Conservation (phyloP, 495 filamentous ascomycete genomes). For the Rhizodiscina lignyota region DNA sequence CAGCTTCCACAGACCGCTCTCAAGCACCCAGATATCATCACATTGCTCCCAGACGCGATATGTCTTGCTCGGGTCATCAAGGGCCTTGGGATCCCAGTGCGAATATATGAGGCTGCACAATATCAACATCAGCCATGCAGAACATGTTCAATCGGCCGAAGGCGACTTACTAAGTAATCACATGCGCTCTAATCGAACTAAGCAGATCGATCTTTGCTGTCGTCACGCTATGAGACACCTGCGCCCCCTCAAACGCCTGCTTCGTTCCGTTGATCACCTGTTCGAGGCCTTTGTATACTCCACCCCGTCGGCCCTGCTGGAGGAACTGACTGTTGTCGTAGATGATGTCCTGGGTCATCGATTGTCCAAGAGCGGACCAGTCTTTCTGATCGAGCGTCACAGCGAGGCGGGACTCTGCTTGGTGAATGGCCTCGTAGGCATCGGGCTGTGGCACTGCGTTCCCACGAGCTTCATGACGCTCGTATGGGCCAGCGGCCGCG, state of each 20-base stretch:
- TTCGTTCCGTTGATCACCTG: neutral
- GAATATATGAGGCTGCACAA: neutral
- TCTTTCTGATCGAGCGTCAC: neutral
- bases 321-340: slow-evolving; percentile 1
- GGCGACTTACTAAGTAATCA: too few relatives aligned
- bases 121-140: neutral
- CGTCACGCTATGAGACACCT: neutral
- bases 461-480: too few relatives aligned
- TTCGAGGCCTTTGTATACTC: neutral
- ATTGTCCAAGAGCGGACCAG: neutral
- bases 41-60: slow-evolving; percentile 1
- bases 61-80: neutral
- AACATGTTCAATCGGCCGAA: too few relatives aligned
- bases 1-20: neutral
- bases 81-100: neutral
- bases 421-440: neutral
- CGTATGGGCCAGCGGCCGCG: too few relatives aligned
- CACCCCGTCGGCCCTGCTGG: neutral
- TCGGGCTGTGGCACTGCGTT: too few relatives aligned
- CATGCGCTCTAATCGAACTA: too few relatives aligned
- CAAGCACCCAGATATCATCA: neutral
- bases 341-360: neutral
- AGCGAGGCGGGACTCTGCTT: neutral
- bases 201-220: neutral
- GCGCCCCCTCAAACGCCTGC: neutral